A percentile compares a stretch with the other conserved stretches of the same genome.
Evolutionary conservation across 1,284 basidiomycete species (phyloP).

Genomic region (Irpex rosettiformis): DNA sequence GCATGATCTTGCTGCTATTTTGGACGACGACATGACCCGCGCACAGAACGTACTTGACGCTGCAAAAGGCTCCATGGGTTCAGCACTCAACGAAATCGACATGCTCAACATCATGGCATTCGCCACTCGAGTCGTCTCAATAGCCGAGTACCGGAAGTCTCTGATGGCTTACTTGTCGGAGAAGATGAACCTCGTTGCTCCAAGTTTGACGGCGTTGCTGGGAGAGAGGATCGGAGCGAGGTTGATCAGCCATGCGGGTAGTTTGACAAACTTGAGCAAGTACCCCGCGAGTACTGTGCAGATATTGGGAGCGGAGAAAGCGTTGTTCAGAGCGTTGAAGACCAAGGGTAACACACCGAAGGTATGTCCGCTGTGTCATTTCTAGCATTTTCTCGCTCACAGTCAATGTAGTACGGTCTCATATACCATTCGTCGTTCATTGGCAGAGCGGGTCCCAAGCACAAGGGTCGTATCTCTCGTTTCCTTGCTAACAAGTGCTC

Average conservation of each 20-base stretch:
- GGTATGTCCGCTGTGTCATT: constrained; percentile 37
- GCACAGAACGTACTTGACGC: constrained; percentile 97
- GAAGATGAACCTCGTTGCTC: constrained; percentile 98
- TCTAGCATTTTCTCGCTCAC: background rate
- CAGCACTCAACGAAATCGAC: constrained; percentile 89
- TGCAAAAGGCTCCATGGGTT: constrained; percentile 93
- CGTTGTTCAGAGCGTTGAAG: constrained; percentile 95
- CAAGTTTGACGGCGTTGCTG: constrained; percentile 90
- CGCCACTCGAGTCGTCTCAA: constrained; percentile 86
- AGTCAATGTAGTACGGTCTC: constrained; percentile 71
- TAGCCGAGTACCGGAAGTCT: constrained; percentile 93
- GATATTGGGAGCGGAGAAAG: constrained; percentile 98
- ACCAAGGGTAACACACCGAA: constrained; percentile 99
- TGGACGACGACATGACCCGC: constrained; percentile 84
- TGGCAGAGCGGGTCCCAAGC: constrained; percentile 90
- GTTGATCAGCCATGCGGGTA: constrained; percentile 96
- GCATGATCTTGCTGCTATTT: constrained; percentile 76
- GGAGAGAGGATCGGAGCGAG: constrained; percentile 96
- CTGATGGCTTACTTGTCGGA: constrained; percentile 89
- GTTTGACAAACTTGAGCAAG: constrained; percentile 95
- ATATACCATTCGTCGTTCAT: constrained; percentile 96
- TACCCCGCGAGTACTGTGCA: constrained; percentile 98
- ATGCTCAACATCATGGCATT: constrained; percentile 96
- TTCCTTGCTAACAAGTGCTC: constrained; percentile 99
- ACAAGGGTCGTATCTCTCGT: constrained; percentile 97